A percentile compares a stretch with the other conserved stretches of the same genome.
Conservation (phyloP, 1,284 basidiomycete genomes). For the Puccinia horiana region DNA sequence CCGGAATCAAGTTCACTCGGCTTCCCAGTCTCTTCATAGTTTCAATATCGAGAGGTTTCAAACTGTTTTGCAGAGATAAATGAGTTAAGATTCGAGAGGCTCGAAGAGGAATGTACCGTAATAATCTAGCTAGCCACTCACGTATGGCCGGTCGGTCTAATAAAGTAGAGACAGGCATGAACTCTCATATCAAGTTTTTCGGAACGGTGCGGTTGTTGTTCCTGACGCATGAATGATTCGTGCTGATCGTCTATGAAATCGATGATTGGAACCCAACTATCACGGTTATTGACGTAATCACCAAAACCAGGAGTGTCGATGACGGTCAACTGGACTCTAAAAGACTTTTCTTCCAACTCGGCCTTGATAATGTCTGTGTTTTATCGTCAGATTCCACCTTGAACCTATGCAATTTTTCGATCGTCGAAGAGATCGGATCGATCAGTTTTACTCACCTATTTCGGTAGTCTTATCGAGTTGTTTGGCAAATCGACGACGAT, state of each 20-base stretch:
- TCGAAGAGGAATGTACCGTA: neutral
- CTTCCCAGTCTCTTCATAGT: constrained; percentile 97
- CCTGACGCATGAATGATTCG: constrained; percentile 98
- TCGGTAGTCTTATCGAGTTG: constrained; percentile 99
- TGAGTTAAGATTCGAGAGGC: constrained; percentile 19
- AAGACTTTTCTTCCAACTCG: constrained; percentile 91
- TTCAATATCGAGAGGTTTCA: constrained; percentile 98
- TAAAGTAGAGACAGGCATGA: constrained; percentile 97
- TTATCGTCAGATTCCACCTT: neutral
- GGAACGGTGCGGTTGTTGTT: constrained; percentile 90
- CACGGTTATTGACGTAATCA: constrained; percentile 99
- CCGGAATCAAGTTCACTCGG: constrained; percentile 95
- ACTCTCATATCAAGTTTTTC: constrained; percentile 95
- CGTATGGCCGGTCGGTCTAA: constrained; percentile 94
- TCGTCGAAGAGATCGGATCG: neutral
- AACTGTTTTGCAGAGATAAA: constrained; percentile 61
- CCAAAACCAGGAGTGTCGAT: constrained; percentile 99
- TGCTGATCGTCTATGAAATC: constrained; percentile 99
- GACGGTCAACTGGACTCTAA: constrained; percentile 98
- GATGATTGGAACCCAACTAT: constrained; percentile 96
- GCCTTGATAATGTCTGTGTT: constrained; percentile 64
- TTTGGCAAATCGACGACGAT: constrained; percentile 85
- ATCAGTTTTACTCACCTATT: constrained; percentile 56
- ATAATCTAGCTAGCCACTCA: constrained; percentile 62
- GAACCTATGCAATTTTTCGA: neutral